Evolutionary conservation across 202 grass and related monocot species (phyloP).

Genomic region (Dendrocalamus latiflorus): DNA sequence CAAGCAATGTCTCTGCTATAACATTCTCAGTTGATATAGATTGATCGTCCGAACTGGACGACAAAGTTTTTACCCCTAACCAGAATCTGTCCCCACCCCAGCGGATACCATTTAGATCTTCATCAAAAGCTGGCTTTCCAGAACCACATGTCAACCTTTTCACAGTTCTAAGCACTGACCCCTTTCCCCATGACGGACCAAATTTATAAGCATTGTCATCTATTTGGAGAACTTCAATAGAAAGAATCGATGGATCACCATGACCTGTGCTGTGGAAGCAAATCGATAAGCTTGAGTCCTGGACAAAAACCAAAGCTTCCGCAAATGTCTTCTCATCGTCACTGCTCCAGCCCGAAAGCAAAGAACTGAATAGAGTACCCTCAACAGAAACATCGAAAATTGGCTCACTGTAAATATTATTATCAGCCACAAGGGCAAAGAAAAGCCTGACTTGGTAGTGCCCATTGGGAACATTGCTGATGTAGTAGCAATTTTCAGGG

Average conservation of each 20-base stretch:
- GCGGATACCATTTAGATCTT: too few species aligned
- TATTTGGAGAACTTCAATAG: conserved; percentile 94
- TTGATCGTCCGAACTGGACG: too few species aligned
- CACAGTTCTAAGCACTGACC: conserved; percentile 61
- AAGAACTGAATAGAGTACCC: conserved; percentile 80
- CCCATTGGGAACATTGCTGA: conserved; percentile 64
- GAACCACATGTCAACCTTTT: too few species aligned
- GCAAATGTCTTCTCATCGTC: conserved; percentile 78
- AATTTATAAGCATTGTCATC: conserved; percentile 74
- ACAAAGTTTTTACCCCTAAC: too few species aligned
- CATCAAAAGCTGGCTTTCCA: too few species aligned
- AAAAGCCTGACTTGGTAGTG: conserved; percentile 84
- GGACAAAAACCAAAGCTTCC: conserved; percentile 74
- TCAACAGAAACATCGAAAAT: conserved; percentile 94
- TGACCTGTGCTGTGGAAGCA: conserved; percentile 98
- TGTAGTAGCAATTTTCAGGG: conserved; percentile 91
- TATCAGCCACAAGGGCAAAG: conserved; percentile 73
- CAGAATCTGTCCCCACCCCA: too few species aligned
- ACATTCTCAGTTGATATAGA: too few species aligned
- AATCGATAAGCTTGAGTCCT: conserved; percentile 55
- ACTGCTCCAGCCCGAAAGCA: conserved; percentile 81
- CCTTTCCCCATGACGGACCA: conserved; percentile 42
- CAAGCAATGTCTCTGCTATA: too few species aligned
- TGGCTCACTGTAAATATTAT: conserved; percentile 69
- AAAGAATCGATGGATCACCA: conserved; percentile 91